Percentiles rank a stretch among this genome's conserved stretches.
Evolutionary conservation across 164 flowering plant genomes (phyloP).

Genomic region (Taxillus chinensis): DNA sequence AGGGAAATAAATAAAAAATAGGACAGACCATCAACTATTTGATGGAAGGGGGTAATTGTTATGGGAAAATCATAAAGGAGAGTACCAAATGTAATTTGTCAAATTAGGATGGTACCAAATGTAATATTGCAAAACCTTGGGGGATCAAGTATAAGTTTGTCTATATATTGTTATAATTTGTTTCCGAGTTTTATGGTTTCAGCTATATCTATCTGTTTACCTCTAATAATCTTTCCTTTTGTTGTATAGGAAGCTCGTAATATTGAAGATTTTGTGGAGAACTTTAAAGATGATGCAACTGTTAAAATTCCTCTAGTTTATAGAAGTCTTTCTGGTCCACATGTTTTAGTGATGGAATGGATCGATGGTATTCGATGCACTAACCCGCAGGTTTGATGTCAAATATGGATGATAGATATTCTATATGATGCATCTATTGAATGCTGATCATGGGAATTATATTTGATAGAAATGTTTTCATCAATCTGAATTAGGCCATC

Average conservation of each 20-base stretch:
- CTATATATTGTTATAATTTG: not conserved
- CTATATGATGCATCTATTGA: not conserved
- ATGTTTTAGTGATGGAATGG: slow-evolving; percentile 98
- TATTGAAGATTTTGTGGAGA: slow-evolving; percentile 86
- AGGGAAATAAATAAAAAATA: too few relatives aligned
- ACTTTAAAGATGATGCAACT: slow-evolving; percentile 90
- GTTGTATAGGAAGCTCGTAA: slow-evolving; percentile 76
- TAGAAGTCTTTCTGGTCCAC: slow-evolving; percentile 72
- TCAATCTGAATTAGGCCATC: slow-evolving; percentile 49
- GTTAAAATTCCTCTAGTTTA: slow-evolving; percentile 92
- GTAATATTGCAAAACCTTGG: too few relatives aligned
- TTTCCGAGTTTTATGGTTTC: not conserved
- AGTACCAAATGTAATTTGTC: too few relatives aligned
- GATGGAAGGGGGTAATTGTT: too few relatives aligned
- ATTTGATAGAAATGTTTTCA: not conserved
- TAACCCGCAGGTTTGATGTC: slow-evolving; percentile 66
- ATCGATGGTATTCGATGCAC: slow-evolving; percentile 99
- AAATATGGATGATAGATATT: slow-evolving; percentile 2
- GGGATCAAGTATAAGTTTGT: too few relatives aligned
- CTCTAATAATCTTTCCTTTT: not conserved
- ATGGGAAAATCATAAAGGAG: too few relatives aligned
- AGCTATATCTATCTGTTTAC: not conserved
- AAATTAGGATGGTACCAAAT: too few relatives aligned
- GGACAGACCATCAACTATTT: too few relatives aligned
- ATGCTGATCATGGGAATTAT: not conserved